Percentiles rank a stretch among this genome's conserved stretches.
These are phyloP conservation scores for Boletellus sp. DNA, from an alignment of 1,284 basidiomycete species.

Conservation along the genomic window DNA sequence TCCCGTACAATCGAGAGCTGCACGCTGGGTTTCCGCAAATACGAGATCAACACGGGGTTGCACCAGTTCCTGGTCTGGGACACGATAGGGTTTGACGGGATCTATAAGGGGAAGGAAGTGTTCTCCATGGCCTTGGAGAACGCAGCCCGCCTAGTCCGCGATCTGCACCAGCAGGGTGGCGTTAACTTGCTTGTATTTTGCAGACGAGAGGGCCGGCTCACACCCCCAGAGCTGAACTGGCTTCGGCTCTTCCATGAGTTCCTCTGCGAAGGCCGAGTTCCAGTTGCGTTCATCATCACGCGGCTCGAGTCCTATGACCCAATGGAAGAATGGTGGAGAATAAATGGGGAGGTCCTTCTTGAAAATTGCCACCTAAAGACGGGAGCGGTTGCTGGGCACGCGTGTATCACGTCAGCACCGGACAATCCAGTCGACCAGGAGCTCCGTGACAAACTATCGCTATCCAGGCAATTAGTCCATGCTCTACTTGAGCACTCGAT, in stretches of 20 bases:
- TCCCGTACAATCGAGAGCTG: slow-evolving; percentile 30
- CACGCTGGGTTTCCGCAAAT: slow-evolving; percentile 25
- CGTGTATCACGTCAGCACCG: slow-evolving; percentile 24
- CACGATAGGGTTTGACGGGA: slow-evolving; percentile 31
- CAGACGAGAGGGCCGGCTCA: slow-evolving; percentile 32
- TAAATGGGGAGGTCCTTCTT: slow-evolving; percentile 13
- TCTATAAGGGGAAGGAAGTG: slow-evolving; percentile 25
- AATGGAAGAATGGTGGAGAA: slow-evolving; percentile 31
- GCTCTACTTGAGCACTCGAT: slow-evolving; percentile 22
- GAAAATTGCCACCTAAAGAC: slow-evolving; percentile 13
- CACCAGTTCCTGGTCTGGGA: slow-evolving; percentile 25
- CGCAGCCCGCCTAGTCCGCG: slow-evolving; percentile 21
- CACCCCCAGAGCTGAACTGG: slow-evolving; percentile 30
- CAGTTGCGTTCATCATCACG: slow-evolving; percentile 30
- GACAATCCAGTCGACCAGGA: slow-evolving; percentile 2
- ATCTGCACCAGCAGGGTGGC: slow-evolving; percentile 23
- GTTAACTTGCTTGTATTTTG: slow-evolving; percentile 33
- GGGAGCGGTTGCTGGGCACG: slow-evolving; percentile 20
- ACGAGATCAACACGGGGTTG: slow-evolving; percentile 17
- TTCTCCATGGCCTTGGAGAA: slow-evolving; percentile 31
- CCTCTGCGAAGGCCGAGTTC: slow-evolving; percentile 28
- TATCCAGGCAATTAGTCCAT: slow-evolving; percentile 16
- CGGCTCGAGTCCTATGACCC: slow-evolving; percentile 29
- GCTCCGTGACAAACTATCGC: slow-evolving; percentile 6
- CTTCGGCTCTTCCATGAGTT: slow-evolving; percentile 32